Conservation (phyloP, 495 filamentous ascomycete species). For the Podospora pseudoanserina region DNA sequence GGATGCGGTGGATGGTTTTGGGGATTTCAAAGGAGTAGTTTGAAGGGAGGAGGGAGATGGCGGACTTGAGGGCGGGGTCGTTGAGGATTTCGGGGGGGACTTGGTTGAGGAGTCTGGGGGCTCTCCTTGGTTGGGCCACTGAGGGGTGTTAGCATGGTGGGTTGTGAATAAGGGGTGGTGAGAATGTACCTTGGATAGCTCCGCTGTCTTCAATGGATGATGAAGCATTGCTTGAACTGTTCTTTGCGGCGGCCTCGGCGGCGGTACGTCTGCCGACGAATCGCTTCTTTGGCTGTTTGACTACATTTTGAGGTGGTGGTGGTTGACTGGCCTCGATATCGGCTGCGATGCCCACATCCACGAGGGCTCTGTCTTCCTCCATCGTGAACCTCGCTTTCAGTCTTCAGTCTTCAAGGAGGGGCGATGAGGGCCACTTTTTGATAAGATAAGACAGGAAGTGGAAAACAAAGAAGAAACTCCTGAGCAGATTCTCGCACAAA, state of each 20-base stretch:
- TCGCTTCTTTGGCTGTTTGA: constrained; percentile 67
- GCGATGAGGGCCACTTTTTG: background rate
- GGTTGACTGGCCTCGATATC: constrained; percentile 50
- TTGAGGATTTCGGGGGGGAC: constrained; percentile 83
- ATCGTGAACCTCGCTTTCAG: constrained; percentile 26
- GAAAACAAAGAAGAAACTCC: background rate
- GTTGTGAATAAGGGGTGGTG: background rate
- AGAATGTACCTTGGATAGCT: constrained; percentile 54
- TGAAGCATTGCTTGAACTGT: constrained; percentile 40
- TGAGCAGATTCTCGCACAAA: too few relatives aligned
- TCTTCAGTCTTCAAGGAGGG: background rate
- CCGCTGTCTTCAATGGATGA: constrained; percentile 59
- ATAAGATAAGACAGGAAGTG: background rate
- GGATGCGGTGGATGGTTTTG: constrained; percentile 95
- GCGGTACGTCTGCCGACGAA: constrained; percentile 68
- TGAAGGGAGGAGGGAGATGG: constrained; percentile 77
- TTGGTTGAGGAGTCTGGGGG: constrained; percentile 77
- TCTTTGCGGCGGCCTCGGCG: constrained; percentile 50
- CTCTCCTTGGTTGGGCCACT: constrained; percentile 59
- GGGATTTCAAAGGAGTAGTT: constrained; percentile 99
- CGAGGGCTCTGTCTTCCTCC: constrained; percentile 52
- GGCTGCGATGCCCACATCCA: constrained; percentile 52
- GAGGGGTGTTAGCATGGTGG: constrained; percentile 18
- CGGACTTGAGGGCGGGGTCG: constrained; percentile 82
- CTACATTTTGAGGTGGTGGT: constrained; percentile 25